Percentiles rank a stretch among this genome's conserved stretches.
Evolutionary conservation across 2,329 filamentous ascomycete genomes (phyloP).

Genomic region (Blumeria hordei): DNA sequence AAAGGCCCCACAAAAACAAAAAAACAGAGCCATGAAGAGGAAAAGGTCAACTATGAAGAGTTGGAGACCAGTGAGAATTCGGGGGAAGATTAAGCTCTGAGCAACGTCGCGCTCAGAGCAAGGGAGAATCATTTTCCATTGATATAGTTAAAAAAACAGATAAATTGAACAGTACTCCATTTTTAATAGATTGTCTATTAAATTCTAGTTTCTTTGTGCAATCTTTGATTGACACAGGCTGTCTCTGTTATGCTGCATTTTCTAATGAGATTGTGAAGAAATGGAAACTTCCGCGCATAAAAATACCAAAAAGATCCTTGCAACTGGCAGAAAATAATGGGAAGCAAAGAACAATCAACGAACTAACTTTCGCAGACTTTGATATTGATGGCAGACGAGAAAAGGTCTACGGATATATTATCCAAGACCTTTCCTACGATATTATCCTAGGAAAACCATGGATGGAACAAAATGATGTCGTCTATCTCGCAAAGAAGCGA

Average conservation of each 20-base stretch:
- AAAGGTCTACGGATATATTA: neutral
- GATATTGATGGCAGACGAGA: neutral
- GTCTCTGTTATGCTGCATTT: neutral
- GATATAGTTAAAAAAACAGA: neutral
- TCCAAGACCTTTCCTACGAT: neutral
- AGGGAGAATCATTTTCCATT: neutral
- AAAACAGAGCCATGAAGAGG: neutral
- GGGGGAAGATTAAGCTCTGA: neutral
- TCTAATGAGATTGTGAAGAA: neutral
- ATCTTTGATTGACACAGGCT: neutral
- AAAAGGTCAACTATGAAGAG: neutral
- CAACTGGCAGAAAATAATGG: neutral
- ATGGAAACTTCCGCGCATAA: neutral
- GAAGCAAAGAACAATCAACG: neutral
- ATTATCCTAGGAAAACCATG: neutral
- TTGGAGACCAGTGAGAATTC: neutral
- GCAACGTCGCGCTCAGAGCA: neutral
- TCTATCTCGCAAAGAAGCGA: neutral
- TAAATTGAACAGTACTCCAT: neutral
- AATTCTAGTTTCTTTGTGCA: neutral
- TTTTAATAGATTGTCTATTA: neutral
- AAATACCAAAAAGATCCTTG: neutral
- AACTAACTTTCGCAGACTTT: neutral
- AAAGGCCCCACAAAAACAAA: neutral
- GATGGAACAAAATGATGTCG: neutral